These are phyloP conservation scores for Rhizoctonia solani DNA, from an alignment of 1,284 basidiomycete species.

Conservation along the genomic window DNA sequence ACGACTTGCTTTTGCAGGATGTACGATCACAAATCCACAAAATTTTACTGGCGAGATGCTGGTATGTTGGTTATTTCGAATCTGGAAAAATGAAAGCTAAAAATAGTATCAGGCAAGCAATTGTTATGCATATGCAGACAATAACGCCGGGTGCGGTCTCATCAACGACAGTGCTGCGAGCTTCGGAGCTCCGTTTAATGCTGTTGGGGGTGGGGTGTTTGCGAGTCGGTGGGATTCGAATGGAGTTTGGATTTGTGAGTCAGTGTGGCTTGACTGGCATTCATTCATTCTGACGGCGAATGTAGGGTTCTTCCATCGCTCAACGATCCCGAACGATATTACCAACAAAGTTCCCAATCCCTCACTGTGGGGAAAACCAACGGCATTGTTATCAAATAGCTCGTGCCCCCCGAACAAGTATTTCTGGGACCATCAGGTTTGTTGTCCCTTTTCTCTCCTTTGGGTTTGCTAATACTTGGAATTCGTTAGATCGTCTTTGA, in stretches of 20 bases:
- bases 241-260: constrained; percentile 71
- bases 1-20: background rate
- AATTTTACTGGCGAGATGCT: constrained; percentile 32
- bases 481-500: constrained; percentile 47
- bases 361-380: constrained; percentile 64
- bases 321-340: constrained; percentile 70
- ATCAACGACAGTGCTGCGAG: constrained; percentile 71
- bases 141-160: constrained; percentile 65
- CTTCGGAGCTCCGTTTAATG: constrained; percentile 72
- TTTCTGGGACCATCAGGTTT: constrained; percentile 60
- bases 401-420: constrained; percentile 62
- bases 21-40: constrained; percentile 24
- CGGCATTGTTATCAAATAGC: constrained; percentile 60
- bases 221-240: constrained; percentile 79
- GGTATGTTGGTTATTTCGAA: background rate
- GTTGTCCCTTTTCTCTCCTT: constrained; percentile 35
- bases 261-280: background rate
- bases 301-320: constrained; percentile 73
- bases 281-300: constrained; percentile 10
- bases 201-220: constrained; percentile 72
- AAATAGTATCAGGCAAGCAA: constrained; percentile 15
- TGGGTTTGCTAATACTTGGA: background rate
- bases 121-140: constrained; percentile 54
- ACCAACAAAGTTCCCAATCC: constrained; percentile 56
- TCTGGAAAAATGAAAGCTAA: too few relatives aligned